These are phyloP conservation scores for Fragilaria crotonensis DNA, from an alignment of 108 stramenopile species.

Conservation along the genomic window DNA sequence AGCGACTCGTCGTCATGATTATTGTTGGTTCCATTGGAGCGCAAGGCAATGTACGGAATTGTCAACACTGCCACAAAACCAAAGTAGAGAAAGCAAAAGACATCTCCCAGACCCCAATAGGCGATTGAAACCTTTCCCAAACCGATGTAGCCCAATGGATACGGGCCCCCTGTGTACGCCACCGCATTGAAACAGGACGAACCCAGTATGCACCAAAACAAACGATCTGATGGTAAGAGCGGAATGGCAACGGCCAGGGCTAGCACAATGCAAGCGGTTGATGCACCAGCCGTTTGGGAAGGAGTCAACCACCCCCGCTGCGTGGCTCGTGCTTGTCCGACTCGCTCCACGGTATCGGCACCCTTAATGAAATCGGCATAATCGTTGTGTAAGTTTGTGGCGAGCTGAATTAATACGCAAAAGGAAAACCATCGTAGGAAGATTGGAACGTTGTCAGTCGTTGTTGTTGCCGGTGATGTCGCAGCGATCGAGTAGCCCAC, in stretches of 20 bases:
- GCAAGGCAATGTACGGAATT: slow-evolving; percentile 48
- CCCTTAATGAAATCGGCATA: slow-evolving; percentile 88
- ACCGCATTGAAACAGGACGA: slow-evolving; percentile 78
- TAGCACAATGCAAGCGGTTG: slow-evolving; percentile 31
- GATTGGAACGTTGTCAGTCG: background rate
- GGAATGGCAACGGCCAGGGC: slow-evolving; percentile 42
- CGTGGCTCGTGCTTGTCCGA: slow-evolving; percentile 85
- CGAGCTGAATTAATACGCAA: slow-evolving; percentile 69
- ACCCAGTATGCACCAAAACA: slow-evolving; percentile 18
- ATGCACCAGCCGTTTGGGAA: slow-evolving; percentile 51
- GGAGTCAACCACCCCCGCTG: slow-evolving; percentile 87
- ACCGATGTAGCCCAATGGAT: slow-evolving; percentile 85
- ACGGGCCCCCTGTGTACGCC: slow-evolving; percentile 81
- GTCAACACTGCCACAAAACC: slow-evolving; percentile 75
- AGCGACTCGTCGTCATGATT: background rate
- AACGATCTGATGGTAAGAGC: slow-evolving; percentile 21
- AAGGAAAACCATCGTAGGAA: slow-evolving; percentile 27
- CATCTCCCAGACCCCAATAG: slow-evolving; percentile 80
- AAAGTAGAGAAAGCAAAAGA: slow-evolving; percentile 88
- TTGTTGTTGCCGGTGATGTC: slow-evolving; percentile 7
- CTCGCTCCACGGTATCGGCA: slow-evolving; percentile 70
- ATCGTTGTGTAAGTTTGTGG: slow-evolving; percentile 88
- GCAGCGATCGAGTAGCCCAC: slow-evolving; percentile 34
- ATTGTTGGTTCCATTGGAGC: background rate
- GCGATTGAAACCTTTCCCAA: slow-evolving; percentile 66